phyloP scores from a whole-genome alignment of 306 rosid genomes.

The Benincasa hispida region DNA sequence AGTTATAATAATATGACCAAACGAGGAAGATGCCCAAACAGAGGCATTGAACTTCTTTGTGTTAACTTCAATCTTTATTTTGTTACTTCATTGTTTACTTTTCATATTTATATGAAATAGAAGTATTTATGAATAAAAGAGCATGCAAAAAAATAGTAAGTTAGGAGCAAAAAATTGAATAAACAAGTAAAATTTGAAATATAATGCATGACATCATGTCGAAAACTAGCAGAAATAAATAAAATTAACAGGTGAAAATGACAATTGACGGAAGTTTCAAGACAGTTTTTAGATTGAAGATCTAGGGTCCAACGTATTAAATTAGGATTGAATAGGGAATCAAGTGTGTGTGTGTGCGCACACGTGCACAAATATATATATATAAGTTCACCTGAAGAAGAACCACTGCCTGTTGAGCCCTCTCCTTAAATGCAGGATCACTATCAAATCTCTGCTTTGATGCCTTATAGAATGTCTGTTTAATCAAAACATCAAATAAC shows the following conservation, averaged over 20 bases:
- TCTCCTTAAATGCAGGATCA: constrained; percentile 74
- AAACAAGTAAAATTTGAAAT: neutral
- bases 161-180: neutral
- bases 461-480: constrained; percentile 73
- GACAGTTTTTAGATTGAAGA: neutral
- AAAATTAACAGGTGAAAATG: neutral
- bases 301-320: neutral
- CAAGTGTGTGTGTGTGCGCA: neutral
- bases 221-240: neutral
- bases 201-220: neutral
- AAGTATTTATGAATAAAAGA: neutral
- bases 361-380: no score
- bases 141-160: neutral
- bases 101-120: neutral
- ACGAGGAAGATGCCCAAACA: neutral
- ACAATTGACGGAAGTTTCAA: neutral
- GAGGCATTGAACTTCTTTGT: neutral
- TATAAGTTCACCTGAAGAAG: constrained; percentile 59
- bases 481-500: neutral
- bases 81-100: neutral
- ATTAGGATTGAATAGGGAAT: neutral
- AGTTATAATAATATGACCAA: neutral
- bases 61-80: neutral
- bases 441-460: constrained; percentile 72
- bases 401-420: constrained; percentile 83